Percentiles rank a stretch among this genome's conserved stretches.
These are phyloP conservation scores for Fraxinus latifolia DNA, from an alignment of 305 asterid species.

Conservation along the genomic window DNA sequence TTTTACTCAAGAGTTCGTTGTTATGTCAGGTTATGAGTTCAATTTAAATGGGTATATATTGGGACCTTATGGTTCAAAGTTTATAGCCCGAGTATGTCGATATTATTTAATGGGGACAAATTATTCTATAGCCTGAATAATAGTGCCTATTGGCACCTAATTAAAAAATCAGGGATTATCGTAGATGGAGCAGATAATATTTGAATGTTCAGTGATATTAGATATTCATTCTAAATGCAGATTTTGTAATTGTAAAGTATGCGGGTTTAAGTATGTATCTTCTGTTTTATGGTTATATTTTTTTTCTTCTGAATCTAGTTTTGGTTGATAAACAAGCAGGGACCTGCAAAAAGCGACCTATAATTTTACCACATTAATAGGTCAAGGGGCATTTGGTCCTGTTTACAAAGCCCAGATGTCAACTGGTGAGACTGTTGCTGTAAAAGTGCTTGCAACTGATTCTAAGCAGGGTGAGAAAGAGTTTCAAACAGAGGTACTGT, in stretches of 20 bases:
- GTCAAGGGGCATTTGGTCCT: conserved; percentile 93
- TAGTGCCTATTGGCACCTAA: neutral
- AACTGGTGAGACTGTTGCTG: conserved; percentile 85
- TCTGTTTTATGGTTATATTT: neutral
- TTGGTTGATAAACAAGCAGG: conserved; percentile 46
- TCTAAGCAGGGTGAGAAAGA: conserved; percentile 97
- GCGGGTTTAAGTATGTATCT: neutral
- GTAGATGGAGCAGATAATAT: neutral
- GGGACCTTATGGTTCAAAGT: neutral
- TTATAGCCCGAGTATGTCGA: neutral
- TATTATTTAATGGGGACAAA: neutral
- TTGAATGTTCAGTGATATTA: neutral
- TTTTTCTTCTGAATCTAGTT: conserved; percentile 11
- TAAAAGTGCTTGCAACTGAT: conserved; percentile 85
- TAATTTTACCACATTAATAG: conserved; percentile 82
- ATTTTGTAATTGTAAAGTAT: neutral
- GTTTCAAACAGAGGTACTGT: conserved; percentile 84
- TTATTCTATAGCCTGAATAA: neutral
- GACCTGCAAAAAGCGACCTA: conserved; percentile 88
- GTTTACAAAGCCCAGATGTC: conserved; percentile 89
- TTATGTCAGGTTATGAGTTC: neutral
- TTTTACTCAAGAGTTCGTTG: neutral
- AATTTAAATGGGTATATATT: neutral
- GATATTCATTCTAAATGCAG: neutral
- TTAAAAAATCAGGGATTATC: conserved; percentile 1